Base-by-base conservation (phyloP, 176 grass and related monocot genomes). In the Hsuehochloa calcarea region DNA sequence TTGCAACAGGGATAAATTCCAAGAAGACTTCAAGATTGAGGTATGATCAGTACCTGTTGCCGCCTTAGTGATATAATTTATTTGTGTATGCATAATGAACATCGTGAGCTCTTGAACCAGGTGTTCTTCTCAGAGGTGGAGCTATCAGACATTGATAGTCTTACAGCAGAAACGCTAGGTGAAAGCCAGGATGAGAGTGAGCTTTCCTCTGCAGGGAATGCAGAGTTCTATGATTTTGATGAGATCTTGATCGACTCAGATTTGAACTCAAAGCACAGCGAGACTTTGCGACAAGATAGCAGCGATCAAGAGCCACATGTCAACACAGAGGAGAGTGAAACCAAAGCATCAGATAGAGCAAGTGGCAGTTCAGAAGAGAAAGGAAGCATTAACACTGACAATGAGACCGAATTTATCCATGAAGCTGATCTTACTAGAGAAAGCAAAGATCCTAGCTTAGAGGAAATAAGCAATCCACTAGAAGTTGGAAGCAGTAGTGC, bases 1-100 rank as follows among this genome's bases (percentile, higher is more conserved):
- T n/a, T 13, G 64, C 9, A 72, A 63, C 59, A 86, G 70, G 58
- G 79, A 79, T 45, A 83, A 46, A 6, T 59, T 93, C 68, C 67
- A 80, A 52, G 67, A 88, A 61, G 85, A 86, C 70, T 93, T 93
- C 73, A 93, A 88, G 81, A 82, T 85, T 13, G 88, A 88, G 91
- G 88, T 90, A 70, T 43, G 31, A 34, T 50, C 29, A 89, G 10
- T n/a, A 0, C 34, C 7, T 64, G 10, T 15, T 3, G 5, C 17
- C 51, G 1, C 51, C 14, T 77, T 55, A 29, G 19, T 14, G 50
- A 54, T 17, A 68, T 31, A 27, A 8, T 41, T 80, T 64, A 44
- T 2, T 3, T 44, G 12, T 75, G 60, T 20, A 5, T 9, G 29
- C 75, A 47, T 22, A 23, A 6, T 84, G 11, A 47, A 54, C n/a